Percentiles rank a stretch among this genome's conserved stretches.
phyloP scores from a whole-genome alignment of 1,284 basidiomycete genomes.

The Grifola frondosa region DNA sequence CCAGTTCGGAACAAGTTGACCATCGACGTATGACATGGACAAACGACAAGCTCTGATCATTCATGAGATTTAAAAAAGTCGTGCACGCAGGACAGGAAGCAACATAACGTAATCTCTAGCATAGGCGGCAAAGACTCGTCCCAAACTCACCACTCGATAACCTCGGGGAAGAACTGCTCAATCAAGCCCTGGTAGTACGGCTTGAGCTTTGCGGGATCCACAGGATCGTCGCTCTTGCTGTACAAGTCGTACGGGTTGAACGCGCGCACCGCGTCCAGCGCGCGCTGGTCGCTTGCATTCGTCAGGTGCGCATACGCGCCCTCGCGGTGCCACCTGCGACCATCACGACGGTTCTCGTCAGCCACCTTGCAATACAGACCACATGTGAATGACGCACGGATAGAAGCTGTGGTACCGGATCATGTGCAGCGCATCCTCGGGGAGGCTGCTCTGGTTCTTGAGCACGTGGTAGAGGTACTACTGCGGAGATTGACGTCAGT shows the following conservation, averaged over 20 bases:
- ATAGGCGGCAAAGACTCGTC: too few relatives aligned
- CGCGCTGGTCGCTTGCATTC: conserved; percentile 61
- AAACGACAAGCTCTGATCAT: too few relatives aligned
- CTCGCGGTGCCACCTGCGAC: conserved; percentile 86
- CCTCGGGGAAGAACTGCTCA: conserved; percentile 79
- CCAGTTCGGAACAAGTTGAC: too few relatives aligned
- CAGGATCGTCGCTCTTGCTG: conserved; percentile 79
- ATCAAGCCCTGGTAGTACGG: conserved; percentile 86
- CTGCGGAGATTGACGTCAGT: not conserved
- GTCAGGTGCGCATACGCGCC: conserved; percentile 79
- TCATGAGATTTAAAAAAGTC: too few relatives aligned
- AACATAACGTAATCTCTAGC: not conserved
- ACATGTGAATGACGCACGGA: conserved; percentile 45
- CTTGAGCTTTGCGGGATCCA: conserved; percentile 61
- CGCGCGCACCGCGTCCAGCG: conserved; percentile 67
- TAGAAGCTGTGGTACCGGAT: conserved; percentile 95
- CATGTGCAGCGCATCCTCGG: conserved; percentile 84
- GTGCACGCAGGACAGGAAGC: too few relatives aligned
- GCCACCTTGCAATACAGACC: not conserved
- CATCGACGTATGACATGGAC: too few relatives aligned
- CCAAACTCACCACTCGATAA: conserved; percentile 81
- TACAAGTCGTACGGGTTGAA: conserved; percentile 93
- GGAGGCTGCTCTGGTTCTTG: conserved; percentile 78
- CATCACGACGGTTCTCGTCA: too few relatives aligned
- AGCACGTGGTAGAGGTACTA: conserved; percentile 79